phyloP scores from a whole-genome alignment of 768 basidiomycete genomes.

The Phanerodontia chrysosporium region DNA sequence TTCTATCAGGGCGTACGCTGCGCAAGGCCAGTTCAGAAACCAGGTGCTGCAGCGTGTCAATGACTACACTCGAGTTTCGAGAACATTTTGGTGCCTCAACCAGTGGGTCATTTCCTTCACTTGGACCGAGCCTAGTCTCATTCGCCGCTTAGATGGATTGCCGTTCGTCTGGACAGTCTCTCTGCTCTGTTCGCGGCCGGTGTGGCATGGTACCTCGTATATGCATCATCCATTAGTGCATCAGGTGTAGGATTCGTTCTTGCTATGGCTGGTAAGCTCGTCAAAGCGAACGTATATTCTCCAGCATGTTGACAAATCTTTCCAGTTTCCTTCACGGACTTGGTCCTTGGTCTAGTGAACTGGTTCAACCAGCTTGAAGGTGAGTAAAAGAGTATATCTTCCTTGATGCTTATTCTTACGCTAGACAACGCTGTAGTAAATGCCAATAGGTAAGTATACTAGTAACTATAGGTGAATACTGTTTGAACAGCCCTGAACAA shows the following conservation, averaged over 20 bases:
- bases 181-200: constrained; percentile 43
- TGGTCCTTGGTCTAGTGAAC: constrained; percentile 48
- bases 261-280: constrained; percentile 34
- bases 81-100: constrained; percentile 44
- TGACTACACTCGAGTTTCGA: constrained; percentile 36
- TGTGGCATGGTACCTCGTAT: constrained; percentile 50
- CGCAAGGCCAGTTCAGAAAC: constrained; percentile 37
- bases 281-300: background rate
- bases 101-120: constrained; percentile 26
- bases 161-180: constrained; percentile 49
- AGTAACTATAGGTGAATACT: too few species aligned
- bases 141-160: constrained; percentile 36
- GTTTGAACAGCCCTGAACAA: too few species aligned
- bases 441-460: constrained; percentile 38
- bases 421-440: constrained; percentile 35
- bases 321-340: constrained; percentile 37
- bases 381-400: constrained; percentile 13
- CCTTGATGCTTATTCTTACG: constrained; percentile 29
- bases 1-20: constrained; percentile 53
- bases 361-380: constrained; percentile 42
- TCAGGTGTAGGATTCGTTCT: constrained; percentile 35
- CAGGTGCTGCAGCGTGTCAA: constrained; percentile 44
- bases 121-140: background rate
- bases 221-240: constrained; percentile 36
- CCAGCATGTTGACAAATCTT: background rate